A percentile compares a stretch with the other conserved stretches of the same genome.
phyloP scores from a whole-genome alignment of 345 rosid genomes.

The Gossypium rotundifolium region DNA sequence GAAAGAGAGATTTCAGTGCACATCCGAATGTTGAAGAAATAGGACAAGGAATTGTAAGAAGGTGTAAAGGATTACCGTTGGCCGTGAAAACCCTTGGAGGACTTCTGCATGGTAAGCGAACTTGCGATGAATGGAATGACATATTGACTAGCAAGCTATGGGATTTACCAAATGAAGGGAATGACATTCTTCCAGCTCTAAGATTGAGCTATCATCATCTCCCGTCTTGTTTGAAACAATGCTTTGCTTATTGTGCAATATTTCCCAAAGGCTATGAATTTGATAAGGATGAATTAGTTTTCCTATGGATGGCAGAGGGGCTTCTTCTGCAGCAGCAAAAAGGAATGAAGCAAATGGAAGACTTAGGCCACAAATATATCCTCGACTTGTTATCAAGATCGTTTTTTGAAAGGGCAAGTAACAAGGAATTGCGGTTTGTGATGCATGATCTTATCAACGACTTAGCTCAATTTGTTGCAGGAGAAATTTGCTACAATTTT shows the following conservation, averaged over 20 bases:
- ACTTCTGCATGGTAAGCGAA: conserved; percentile 3
- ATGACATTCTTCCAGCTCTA: conserved; percentile 9
- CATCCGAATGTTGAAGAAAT: background rate
- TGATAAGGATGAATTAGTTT: conserved; percentile 10
- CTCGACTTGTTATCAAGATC: background rate
- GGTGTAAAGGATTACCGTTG: conserved; percentile 7
- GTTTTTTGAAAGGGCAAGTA: conserved; percentile 9
- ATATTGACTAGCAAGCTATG: conserved; percentile 7
- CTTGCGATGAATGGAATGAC: background rate
- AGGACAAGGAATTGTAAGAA: background rate
- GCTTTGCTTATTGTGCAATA: conserved; percentile 14
- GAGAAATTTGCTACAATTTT: background rate
- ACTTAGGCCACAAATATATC: conserved; percentile 6
- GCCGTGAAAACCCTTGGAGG: conserved; percentile 6
- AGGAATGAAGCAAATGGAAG: conserved; percentile 6
- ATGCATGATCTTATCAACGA: conserved; percentile 27
- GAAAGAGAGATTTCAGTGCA: background rate
- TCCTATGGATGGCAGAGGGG: conserved; percentile 32
- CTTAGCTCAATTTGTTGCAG: conserved; percentile 14
- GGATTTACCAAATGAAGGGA: background rate
- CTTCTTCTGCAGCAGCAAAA: background rate
- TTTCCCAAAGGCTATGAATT: conserved; percentile 17
- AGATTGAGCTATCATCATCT: conserved; percentile 23
- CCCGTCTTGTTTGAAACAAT: conserved; percentile 12
- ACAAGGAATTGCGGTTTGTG: background rate